A percentile compares a stretch with the other conserved stretches of the same genome.
Evolutionary conservation across 169 alveolate species (phyloP).

Genomic region (Haemoproteus tartakovskyi): DNA sequence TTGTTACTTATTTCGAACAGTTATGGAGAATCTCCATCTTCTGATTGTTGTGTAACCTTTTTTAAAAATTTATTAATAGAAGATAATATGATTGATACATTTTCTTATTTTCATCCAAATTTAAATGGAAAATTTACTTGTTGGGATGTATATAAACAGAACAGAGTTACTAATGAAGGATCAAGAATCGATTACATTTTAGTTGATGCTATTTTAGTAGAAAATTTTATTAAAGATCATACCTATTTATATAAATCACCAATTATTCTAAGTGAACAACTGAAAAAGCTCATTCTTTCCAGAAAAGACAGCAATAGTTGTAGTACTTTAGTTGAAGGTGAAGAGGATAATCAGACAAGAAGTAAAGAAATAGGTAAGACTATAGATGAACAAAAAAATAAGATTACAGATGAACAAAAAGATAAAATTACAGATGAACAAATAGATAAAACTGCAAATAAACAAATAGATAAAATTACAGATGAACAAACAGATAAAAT

Average conservation of each 20-base stretch:
- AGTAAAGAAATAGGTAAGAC: too few species aligned
- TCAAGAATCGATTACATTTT: slow-evolving; percentile 53
- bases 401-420: too few species aligned
- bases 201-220: slow-evolving; percentile 25
- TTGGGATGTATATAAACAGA: slow-evolving; percentile 44
- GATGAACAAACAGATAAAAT: too few species aligned
- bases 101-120: slow-evolving; percentile 22
- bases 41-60: slow-evolving; percentile 20
- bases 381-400: too few species aligned
- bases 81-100: slow-evolving; percentile 40
- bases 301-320: neutral
- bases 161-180: slow-evolving; percentile 31
- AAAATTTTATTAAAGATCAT: slow-evolving; percentile 6
- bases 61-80: slow-evolving; percentile 21
- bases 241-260: slow-evolving; percentile 32
- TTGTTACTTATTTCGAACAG: slow-evolving; percentile 11
- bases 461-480: too few species aligned
- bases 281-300: neutral
- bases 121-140: slow-evolving; percentile 55
- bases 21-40: slow-evolving; percentile 16
- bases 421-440: too few species aligned
- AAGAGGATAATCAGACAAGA: too few species aligned
- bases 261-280: slow-evolving; percentile 2
- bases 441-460: too few species aligned
- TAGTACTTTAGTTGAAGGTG: neutral